These are phyloP conservation scores for Thelephora terrestris DNA, from an alignment of 1,284 basidiomycete species.

Conservation along the genomic window DNA sequence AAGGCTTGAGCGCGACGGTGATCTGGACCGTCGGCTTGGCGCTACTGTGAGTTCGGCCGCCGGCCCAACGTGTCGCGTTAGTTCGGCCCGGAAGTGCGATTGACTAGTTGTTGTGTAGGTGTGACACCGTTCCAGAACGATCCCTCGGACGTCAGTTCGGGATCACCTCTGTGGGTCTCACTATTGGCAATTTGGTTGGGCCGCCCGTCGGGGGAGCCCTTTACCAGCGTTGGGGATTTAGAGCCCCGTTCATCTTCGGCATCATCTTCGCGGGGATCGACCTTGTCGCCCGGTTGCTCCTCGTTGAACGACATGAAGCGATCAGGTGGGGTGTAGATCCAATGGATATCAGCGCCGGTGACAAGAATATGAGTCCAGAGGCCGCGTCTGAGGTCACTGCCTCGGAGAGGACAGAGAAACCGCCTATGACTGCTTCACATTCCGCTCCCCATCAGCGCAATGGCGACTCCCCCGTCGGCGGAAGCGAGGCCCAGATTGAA, in stretches of 20 bases:
- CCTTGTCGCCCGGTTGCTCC: slow-evolving; percentile 47
- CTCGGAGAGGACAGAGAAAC: too few species aligned
- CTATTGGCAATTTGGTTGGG: slow-evolving; percentile 38
- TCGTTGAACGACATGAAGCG: slow-evolving; percentile 57
- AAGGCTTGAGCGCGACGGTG: slow-evolving; percentile 65
- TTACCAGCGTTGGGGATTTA: slow-evolving; percentile 58
- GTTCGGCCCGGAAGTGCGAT: slow-evolving; percentile 5
- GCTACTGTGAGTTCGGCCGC: slow-evolving; percentile 39
- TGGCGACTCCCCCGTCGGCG: too few species aligned
- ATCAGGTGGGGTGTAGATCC: slow-evolving; percentile 43
- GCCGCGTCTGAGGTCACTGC: neutral
- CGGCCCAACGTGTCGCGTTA: too few species aligned
- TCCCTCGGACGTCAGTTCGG: slow-evolving; percentile 47
- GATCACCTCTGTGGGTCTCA: neutral
- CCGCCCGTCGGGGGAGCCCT: slow-evolving; percentile 65
- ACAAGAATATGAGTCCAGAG: neutral
- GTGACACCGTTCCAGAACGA: slow-evolving; percentile 55
- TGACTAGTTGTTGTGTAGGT: slow-evolving; percentile 27
- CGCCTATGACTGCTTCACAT: too few species aligned
- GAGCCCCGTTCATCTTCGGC: slow-evolving; percentile 66
- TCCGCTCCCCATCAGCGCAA: too few species aligned
- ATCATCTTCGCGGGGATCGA: slow-evolving; percentile 52
- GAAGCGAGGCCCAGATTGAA: too few species aligned
- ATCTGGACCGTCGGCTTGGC: slow-evolving; percentile 71
- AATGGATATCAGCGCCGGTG: slow-evolving; percentile 10